Evolutionary conservation across 2,329 filamentous ascomycete species (phyloP).

Genomic region (Chaetoscypha palmicola): DNA sequence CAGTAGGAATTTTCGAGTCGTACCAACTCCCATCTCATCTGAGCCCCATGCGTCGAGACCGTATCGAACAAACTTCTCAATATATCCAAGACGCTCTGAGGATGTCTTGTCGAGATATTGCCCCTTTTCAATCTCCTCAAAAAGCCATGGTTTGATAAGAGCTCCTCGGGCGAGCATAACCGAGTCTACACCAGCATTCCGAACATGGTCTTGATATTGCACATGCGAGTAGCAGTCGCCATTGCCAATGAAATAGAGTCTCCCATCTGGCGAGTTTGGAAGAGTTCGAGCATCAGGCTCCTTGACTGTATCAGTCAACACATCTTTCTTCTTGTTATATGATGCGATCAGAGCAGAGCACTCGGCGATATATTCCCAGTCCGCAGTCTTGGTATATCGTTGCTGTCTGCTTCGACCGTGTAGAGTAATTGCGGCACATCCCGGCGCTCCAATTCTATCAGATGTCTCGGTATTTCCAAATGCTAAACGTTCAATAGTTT

Average conservation of each 20-base stretch:
- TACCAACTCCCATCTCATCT: slow-evolving; percentile 88
- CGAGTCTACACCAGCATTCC: slow-evolving; percentile 75
- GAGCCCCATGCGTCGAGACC: slow-evolving; percentile 93
- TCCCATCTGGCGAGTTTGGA: slow-evolving; percentile 56
- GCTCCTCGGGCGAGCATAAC: slow-evolving; percentile 97
- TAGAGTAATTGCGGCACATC: slow-evolving; percentile 90
- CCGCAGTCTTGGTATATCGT: slow-evolving; percentile 83
- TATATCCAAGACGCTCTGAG: slow-evolving; percentile 72
- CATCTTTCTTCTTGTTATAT: slow-evolving; percentile 63
- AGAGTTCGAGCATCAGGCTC: slow-evolving; percentile 72
- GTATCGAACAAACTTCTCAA: slow-evolving; percentile 85
- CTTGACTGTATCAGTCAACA: slow-evolving; percentile 64
- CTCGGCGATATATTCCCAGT: slow-evolving; percentile 92
- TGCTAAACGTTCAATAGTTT: slow-evolving; percentile 74
- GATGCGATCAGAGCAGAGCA: slow-evolving; percentile 77
- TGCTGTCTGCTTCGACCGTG: slow-evolving; percentile 92
- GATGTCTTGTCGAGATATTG: slow-evolving; percentile 96
- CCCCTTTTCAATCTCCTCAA: slow-evolving; percentile 86
- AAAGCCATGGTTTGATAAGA: slow-evolving; percentile 96
- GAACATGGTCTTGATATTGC: slow-evolving; percentile 75
- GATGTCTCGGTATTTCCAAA: slow-evolving; percentile 70
- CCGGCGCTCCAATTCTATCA: slow-evolving; percentile 64
- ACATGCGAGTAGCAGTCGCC: slow-evolving; percentile 92
- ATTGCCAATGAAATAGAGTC: slow-evolving; percentile 90
- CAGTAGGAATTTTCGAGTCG: slow-evolving; percentile 82